Evolutionary conservation across 2,329 filamentous ascomycete genomes (phyloP).

Genomic region (Diaporthe sp.): DNA sequence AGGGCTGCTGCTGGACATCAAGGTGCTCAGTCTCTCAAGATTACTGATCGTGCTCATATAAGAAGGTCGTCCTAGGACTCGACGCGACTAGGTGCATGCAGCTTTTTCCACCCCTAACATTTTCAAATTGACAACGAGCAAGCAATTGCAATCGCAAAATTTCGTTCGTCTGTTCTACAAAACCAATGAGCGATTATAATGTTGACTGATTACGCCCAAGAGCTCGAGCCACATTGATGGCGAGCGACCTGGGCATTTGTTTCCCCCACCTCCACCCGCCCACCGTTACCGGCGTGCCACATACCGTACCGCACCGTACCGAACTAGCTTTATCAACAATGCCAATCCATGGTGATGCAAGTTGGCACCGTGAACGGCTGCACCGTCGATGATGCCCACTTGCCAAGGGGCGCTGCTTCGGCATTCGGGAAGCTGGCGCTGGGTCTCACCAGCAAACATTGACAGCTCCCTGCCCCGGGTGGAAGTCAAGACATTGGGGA

Average conservation of each 20-base stretch:
- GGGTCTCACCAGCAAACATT: neutral
- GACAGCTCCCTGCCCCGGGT: constrained; percentile 1
- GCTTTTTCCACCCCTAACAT: neutral
- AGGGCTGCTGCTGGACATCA: constrained; percentile 13
- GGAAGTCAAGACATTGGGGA: constrained; percentile 24
- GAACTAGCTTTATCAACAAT: constrained; percentile 6
- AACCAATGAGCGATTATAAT: neutral
- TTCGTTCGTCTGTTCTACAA: neutral
- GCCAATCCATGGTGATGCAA: constrained; percentile 23
- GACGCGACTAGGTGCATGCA: no score
- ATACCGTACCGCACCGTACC: constrained; percentile 12
- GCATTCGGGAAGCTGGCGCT: constrained; percentile 37
- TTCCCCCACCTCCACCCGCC: constrained; percentile 13
- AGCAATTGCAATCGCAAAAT: neutral
- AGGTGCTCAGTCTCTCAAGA: constrained; percentile 12
- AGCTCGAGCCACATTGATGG: neutral
- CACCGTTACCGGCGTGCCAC: constrained; percentile 17
- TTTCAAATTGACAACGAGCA: neutral
- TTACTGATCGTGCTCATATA: neutral
- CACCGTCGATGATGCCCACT: constrained; percentile 22
- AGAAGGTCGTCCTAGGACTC: neutral
- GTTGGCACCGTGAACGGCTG: constrained; percentile 2
- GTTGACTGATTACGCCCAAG: neutral
- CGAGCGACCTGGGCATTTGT: constrained; percentile 7
- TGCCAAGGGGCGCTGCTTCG: constrained; percentile 32